Conservation (phyloP, 176 grass and related monocot species). For the Urochloa ruziziensis region DNA sequence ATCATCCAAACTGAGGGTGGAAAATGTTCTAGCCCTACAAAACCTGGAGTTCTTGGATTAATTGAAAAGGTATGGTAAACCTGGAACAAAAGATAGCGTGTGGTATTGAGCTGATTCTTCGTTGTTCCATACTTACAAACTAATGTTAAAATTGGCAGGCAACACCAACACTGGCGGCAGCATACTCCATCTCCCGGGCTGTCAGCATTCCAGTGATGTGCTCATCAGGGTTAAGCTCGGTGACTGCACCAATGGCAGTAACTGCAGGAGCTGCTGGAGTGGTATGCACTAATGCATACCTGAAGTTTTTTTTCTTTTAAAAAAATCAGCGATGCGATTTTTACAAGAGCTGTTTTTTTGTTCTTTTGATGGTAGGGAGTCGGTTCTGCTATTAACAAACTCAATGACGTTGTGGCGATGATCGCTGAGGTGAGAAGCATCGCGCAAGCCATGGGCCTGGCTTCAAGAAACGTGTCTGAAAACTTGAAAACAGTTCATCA, state of each 20-base stretch:
- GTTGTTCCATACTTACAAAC: not conserved
- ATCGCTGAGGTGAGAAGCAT: slow-evolving; percentile 85
- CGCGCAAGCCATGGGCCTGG: slow-evolving; percentile 43
- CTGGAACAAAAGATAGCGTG: not conserved
- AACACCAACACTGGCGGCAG: slow-evolving; percentile 82
- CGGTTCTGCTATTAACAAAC: slow-evolving; percentile 73
- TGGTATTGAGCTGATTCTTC: not conserved
- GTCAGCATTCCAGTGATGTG: slow-evolving; percentile 94
- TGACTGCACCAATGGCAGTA: slow-evolving; percentile 88
- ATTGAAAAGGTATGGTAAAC: slow-evolving; percentile 72
- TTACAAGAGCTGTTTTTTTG: not conserved
- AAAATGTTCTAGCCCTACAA: slow-evolving; percentile 76
- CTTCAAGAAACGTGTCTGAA: slow-evolving; percentile 34
- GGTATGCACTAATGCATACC: slow-evolving; percentile 38
- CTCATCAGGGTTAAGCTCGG: slow-evolving; percentile 82
- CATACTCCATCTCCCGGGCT: slow-evolving; percentile 78
- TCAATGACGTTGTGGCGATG: slow-evolving; percentile 78
- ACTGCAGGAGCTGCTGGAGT: slow-evolving; percentile 85
- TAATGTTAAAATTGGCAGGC: slow-evolving; percentile 47
- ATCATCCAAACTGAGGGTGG: slow-evolving; percentile 94
- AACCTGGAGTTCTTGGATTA: slow-evolving; percentile 75
- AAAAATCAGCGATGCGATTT: not conserved
- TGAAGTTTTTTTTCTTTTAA: not conserved
- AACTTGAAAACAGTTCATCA: slow-evolving; percentile 34
- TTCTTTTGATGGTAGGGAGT: slow-evolving; percentile 52